Conservation (phyloP, 257 asterid species). For the Verbena officinalis region DNA sequence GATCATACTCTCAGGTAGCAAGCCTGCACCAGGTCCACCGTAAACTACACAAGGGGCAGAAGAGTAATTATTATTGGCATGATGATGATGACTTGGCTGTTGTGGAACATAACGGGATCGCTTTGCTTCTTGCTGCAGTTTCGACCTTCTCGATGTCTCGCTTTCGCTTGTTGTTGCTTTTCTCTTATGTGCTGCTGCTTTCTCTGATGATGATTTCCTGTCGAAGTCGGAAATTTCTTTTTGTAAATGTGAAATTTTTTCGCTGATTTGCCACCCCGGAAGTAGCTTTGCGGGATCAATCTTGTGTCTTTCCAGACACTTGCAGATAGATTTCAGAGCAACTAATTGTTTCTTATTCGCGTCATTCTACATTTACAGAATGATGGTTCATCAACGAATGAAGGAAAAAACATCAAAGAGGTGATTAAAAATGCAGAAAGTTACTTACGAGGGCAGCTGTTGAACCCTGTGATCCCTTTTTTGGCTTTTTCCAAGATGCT, state of each 20-base stretch:
- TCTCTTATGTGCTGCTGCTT: slow-evolving; percentile 49
- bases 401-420: too few species aligned
- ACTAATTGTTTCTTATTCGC: slow-evolving; percentile 63
- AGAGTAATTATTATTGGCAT: slow-evolving; percentile 34
- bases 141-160: slow-evolving; percentile 44
- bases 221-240: slow-evolving; percentile 45
- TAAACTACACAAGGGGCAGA: slow-evolving; percentile 46
- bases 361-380: slow-evolving; percentile 52
- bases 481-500: slow-evolving; percentile 50
- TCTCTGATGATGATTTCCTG: slow-evolving; percentile 41
- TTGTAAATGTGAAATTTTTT: slow-evolving; percentile 56
- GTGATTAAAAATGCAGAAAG: too few species aligned
- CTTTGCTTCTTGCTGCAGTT: slow-evolving; percentile 54
- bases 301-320: slow-evolving; percentile 62
- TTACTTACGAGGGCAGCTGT: slow-evolving; percentile 50
- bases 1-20: slow-evolving; percentile 37
- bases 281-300: slow-evolving; percentile 61
- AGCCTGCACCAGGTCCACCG: slow-evolving; percentile 59
- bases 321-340: slow-evolving; percentile 52
- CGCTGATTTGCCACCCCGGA: slow-evolving; percentile 78
- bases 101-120: slow-evolving; percentile 46
- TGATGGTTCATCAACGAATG: too few species aligned
- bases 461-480: slow-evolving; percentile 48
- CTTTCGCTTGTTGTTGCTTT: slow-evolving; percentile 53
- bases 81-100: slow-evolving; percentile 37